Evolutionary conservation across 169 alveolate genomes (phyloP).

Genomic region (Cryptosporidium felis): DNA sequence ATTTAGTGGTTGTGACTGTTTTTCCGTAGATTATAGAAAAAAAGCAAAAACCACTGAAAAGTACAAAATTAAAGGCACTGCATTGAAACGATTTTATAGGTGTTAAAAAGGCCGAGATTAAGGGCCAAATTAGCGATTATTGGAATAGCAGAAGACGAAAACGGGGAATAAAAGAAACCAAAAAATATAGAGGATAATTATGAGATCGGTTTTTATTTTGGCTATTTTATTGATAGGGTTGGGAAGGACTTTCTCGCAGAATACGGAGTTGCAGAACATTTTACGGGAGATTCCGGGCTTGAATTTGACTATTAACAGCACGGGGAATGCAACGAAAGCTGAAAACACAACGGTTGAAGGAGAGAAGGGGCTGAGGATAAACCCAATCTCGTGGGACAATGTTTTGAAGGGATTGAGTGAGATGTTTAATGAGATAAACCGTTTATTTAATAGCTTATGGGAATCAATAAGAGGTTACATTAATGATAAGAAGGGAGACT

Average conservation of each 20-base stretch:
- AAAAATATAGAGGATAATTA: background rate
- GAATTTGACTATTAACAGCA: background rate
- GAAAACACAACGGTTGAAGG: background rate
- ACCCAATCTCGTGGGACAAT: slow-evolving; percentile 33
- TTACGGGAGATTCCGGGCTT: background rate
- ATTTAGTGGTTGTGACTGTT: too few relatives aligned
- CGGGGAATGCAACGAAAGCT: background rate
- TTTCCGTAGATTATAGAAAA: too few relatives aligned
- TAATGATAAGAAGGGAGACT: background rate
- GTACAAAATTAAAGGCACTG: too few relatives aligned
- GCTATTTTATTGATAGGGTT: background rate
- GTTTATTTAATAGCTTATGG: slow-evolving; percentile 27
- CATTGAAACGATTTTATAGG: too few relatives aligned
- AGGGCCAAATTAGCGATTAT: too few relatives aligned
- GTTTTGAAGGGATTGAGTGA: slow-evolving; percentile 33
- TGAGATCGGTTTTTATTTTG: background rate
- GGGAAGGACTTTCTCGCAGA: background rate
- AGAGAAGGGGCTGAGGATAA: background rate
- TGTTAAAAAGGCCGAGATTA: too few relatives aligned
- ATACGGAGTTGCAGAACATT: background rate
- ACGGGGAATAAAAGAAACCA: too few relatives aligned
- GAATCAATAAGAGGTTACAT: slow-evolving; percentile 14
- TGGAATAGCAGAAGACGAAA: too few relatives aligned
- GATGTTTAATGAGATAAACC: background rate
- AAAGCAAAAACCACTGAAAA: too few relatives aligned